A percentile compares a stretch with the other conserved stretches of the same genome.
Conservation (phyloP, 257 asterid genomes). For the Fraxinus quadrangulata region DNA sequence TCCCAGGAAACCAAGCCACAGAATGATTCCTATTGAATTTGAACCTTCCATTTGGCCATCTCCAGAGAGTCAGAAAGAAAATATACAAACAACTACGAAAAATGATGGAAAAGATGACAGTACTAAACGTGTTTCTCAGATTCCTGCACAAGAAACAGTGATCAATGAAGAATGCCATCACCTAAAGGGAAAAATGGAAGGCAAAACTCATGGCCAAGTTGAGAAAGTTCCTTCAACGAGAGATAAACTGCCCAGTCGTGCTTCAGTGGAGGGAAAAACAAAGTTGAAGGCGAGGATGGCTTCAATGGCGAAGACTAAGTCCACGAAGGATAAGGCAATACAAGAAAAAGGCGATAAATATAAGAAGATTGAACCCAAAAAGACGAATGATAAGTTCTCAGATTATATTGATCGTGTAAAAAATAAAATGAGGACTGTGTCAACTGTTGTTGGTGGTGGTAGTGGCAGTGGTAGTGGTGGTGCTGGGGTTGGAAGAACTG, state of each 20-base stretch:
- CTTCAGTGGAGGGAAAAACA: not conserved
- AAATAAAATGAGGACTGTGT: conserved; percentile 31
- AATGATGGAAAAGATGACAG: not conserved
- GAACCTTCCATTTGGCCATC: not conserved
- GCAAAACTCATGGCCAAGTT: not conserved
- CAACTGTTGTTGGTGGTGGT: conserved; percentile 29
- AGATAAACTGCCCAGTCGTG: not conserved
- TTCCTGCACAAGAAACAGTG: not conserved
- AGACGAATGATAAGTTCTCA: conserved; percentile 22
- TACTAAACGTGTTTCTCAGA: not conserved
- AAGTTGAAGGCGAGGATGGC: not conserved
- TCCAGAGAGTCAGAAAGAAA: not conserved
- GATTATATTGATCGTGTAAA: conserved; percentile 39
- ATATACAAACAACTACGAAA: not conserved
- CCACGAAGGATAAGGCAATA: not conserved
- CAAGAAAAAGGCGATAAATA: not conserved
- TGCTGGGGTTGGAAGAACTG: conserved; percentile 8
- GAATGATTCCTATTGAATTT: not conserved
- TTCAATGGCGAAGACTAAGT: not conserved
- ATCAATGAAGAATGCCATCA: not conserved
- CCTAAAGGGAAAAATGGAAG: not conserved
- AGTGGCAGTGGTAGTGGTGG: not conserved
- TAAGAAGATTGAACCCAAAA: not conserved
- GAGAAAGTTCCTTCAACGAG: not conserved
- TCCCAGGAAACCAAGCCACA: not conserved